A percentile compares a stretch with the other conserved stretches of the same genome.
Evolutionary conservation across 495 filamentous ascomycete genomes (phyloP).

Genomic region (Bombardia bombarda): DNA sequence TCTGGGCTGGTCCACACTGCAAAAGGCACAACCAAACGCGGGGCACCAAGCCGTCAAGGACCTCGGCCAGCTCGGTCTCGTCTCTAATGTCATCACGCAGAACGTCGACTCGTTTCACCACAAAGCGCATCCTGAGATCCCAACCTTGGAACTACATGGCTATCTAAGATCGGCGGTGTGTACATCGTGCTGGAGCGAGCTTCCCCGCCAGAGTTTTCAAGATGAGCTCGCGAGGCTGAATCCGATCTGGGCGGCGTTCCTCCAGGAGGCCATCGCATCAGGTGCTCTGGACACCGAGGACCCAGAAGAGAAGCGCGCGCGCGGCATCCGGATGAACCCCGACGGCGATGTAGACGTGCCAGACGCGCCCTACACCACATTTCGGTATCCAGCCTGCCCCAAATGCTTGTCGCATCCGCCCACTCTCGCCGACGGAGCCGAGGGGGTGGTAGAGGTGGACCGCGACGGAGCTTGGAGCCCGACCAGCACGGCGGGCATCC

Average conservation of each 20-base stretch:
- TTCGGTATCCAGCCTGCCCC: constrained; percentile 87
- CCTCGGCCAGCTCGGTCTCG: constrained; percentile 60
- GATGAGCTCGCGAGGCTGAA: constrained; percentile 68
- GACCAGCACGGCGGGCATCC: constrained; percentile 62
- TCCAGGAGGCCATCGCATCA: constrained; percentile 57
- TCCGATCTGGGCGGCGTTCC: constrained; percentile 75
- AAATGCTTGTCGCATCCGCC: constrained; percentile 66
- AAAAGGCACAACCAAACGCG: constrained; percentile 69
- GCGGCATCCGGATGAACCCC: constrained; percentile 76
- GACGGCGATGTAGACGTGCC: constrained; percentile 95
- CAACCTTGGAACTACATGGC: constrained; percentile 83
- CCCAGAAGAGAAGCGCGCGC: constrained; percentile 56
- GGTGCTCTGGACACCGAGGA: constrained; percentile 75
- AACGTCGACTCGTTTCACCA: constrained; percentile 95
- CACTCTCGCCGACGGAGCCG: constrained; percentile 44
- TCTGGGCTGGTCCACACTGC: constrained; percentile 77
- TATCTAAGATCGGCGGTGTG: constrained; percentile 76
- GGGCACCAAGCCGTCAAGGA: constrained; percentile 69
- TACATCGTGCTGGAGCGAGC: constrained; percentile 61
- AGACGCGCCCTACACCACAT: constrained; percentile 75
- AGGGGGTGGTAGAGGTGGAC: constrained; percentile 60
- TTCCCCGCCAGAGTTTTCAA: constrained; percentile 69
- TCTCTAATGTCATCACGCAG: constrained; percentile 80
- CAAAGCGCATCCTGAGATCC: constrained; percentile 61
- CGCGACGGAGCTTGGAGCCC: constrained; percentile 70